phyloP scores from a whole-genome alignment of 2,329 filamentous ascomycete genomes.

The Lachnum nothofagi region DNA sequence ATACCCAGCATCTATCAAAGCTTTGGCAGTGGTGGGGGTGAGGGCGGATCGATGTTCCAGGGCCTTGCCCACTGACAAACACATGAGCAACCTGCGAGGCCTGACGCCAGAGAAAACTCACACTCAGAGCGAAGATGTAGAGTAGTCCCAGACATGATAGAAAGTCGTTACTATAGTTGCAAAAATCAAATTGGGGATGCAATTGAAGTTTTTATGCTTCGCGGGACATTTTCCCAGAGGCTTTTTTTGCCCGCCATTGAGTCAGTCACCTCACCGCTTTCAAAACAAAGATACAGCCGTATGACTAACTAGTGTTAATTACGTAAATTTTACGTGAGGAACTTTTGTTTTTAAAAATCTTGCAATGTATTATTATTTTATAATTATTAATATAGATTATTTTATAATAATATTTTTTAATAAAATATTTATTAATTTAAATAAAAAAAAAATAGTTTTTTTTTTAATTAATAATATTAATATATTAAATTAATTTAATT shows the following conservation, averaged over 20 bases:
- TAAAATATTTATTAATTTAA: too few species aligned
- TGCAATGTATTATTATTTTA: too few species aligned
- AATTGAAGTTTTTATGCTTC: constrained; percentile 7
- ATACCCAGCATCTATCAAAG: constrained; percentile 65
- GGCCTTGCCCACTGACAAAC: constrained; percentile 34
- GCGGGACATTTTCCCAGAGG: constrained; percentile 9
- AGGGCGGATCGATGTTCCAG: constrained; percentile 39
- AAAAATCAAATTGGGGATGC: constrained; percentile 13
- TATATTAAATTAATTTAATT: too few species aligned
- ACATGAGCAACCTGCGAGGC: constrained; percentile 26
- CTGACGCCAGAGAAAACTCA: constrained; percentile 27
- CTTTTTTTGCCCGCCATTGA: constrained; percentile 11
- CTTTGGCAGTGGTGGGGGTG: constrained; percentile 45
- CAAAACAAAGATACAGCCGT: too few species aligned
- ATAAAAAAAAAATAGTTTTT: too few species aligned
- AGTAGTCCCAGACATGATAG: constrained; percentile 32
- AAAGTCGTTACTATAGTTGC: constrained; percentile 6
- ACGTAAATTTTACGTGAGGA: too few species aligned
- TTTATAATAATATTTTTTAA: too few species aligned
- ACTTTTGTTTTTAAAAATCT: too few species aligned
- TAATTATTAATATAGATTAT: too few species aligned
- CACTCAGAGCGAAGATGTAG: constrained; percentile 38
- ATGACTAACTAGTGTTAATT: too few species aligned
- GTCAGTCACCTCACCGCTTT: constrained; percentile 16
- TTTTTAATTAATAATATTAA: too few species aligned